phyloP scores from a whole-genome alignment of 176 grass and related monocot species.

The Oryza officinalis region DNA sequence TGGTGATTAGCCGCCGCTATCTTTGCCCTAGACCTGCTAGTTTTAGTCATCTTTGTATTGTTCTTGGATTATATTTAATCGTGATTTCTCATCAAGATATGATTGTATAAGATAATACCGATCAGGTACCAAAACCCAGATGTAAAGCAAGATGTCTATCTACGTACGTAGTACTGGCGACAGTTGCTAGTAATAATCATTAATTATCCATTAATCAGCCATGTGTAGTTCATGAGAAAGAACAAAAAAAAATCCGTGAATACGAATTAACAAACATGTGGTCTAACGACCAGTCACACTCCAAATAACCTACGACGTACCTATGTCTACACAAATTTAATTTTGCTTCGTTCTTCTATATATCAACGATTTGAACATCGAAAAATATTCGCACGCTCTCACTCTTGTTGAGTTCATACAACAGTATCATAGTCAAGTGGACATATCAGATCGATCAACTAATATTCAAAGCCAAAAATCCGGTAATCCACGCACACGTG shows the following conservation, averaged over 20 bases:
- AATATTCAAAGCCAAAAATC: constrained; percentile 10
- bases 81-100: too few species aligned
- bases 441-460: background rate
- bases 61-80: too few species aligned
- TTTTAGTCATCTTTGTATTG: background rate
- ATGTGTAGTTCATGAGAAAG: background rate
- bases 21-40: background rate
- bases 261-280: background rate
- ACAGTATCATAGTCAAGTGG: background rate
- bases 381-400: background rate
- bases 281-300: constrained; percentile 5
- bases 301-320: background rate
- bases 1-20: background rate
- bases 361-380: background rate
- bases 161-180: background rate
- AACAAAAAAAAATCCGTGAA: background rate
- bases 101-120: too few species aligned
- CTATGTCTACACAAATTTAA: background rate
- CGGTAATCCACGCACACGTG: background rate
- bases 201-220: background rate
- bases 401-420: background rate
- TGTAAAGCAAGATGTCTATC: too few species aligned
- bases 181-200: background rate
- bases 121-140: too few species aligned
- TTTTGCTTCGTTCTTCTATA: constrained; percentile 8